phyloP scores from a whole-genome alignment of 2,329 filamentous ascomycete genomes.

The Pseudocercospora cruenta region DNA sequence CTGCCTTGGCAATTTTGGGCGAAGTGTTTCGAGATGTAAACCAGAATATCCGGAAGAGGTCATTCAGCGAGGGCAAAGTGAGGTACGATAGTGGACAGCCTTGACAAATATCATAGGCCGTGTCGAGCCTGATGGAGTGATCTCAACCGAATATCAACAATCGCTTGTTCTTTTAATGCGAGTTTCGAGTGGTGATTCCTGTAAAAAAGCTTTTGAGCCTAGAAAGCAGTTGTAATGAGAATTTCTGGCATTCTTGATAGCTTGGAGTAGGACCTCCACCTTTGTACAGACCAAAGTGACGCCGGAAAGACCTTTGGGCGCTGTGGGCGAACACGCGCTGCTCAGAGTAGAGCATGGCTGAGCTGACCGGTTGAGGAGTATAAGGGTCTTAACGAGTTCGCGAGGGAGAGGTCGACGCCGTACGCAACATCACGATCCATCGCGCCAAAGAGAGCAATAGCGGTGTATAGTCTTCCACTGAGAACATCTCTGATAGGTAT shows the following conservation, averaged over 20 bases:
- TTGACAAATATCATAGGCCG: neutral
- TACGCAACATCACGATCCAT: no score
- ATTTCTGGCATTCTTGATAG: neutral
- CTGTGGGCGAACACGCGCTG: neutral
- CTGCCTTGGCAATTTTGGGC: neutral
- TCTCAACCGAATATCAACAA: neutral
- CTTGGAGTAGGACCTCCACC: neutral
- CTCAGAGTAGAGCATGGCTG: no score
- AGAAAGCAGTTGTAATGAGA: neutral
- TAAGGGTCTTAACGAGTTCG: no score
- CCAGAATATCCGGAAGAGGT: neutral
- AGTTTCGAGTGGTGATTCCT: no score
- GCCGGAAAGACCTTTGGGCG: no score
- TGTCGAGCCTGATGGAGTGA: neutral
- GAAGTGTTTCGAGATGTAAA: no score
- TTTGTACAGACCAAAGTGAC: no score
- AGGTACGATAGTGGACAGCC: neutral
- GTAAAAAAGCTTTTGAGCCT: neutral
- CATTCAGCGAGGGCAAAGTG: neutral
- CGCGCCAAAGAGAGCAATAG: neutral
- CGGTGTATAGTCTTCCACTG: no score
- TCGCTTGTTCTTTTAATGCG: neutral
- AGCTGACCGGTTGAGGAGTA: no score
- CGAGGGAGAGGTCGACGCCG: no score
- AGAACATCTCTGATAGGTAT: no score